Evolutionary conservation across 352 stramenopile species (phyloP), one percentile per base, ranked within the genome.

Genomic region (Phytopythium delawarense): DNA sequence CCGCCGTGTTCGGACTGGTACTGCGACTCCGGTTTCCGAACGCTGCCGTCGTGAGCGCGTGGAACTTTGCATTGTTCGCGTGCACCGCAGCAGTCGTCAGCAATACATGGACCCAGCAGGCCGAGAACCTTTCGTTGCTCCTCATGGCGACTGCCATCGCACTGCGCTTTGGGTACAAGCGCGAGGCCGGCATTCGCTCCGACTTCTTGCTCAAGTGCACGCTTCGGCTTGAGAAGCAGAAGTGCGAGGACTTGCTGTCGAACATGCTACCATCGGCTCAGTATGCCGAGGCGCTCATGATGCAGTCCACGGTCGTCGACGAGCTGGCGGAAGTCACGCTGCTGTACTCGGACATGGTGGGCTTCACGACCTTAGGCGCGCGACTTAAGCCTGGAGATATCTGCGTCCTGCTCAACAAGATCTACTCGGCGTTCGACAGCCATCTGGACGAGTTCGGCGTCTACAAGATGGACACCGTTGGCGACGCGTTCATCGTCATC

Each of bases 381-480:
- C 87, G 63, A 5, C 71, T 94, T 25, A 79, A 82, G 18, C 82
- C 85, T 0, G 70, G 68, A 3, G 78, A 88, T 52, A 83, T 94
- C 32, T 94, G 84, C 57, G 66, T 87, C 25, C 69, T 96, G 53
- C 79, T 96, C 21, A 91, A 94, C 74, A 80, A 91, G 44, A 84
- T 91, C 55, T 92, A 90, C 66, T 87, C 69, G 20, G 78, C 81
- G 13, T 94, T 94, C 61, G 87, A 96, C 55, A 79, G 76, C 21
- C 85, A 94, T 46, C 61, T 96, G n/a, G 87, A 94, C 39, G 56
- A 79, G 11, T 68, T 87, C n/a, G 84, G 84, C 4, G 76, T 96
- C 13, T 96, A 94, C 76, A 94, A 94, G 55, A 89, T 96, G 76
- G 87, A 93, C 64, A 96, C 87, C 0, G 82, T 96, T 0, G 85